A percentile compares a stretch with the other conserved stretches of the same genome.
These are phyloP conservation scores for Ramalina peruviana DNA, from an alignment of 495 filamentous ascomycete genomes.

Conservation along the genomic window DNA sequence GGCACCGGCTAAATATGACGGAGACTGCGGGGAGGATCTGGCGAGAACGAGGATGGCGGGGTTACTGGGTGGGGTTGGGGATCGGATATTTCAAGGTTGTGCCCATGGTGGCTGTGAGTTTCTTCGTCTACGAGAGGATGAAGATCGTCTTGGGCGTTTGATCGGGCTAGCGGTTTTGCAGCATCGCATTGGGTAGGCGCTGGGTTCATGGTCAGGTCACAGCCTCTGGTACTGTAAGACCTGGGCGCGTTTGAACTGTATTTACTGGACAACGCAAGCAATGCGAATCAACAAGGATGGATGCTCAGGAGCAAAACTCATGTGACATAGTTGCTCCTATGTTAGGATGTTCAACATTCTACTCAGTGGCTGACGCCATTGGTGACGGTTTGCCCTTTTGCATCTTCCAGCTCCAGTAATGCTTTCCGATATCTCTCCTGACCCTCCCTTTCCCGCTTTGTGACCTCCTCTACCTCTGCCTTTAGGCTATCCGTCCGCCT, in stretches of 20 bases:
- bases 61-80: conserved; percentile 84
- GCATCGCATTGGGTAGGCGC: neutral
- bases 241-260: too few species aligned
- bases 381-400: conserved; percentile 22
- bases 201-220: too few species aligned
- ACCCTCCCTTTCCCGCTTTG: conserved; percentile 72
- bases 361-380: conserved; percentile 7
- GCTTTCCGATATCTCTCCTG: conserved; percentile 69
- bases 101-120: conserved; percentile 73
- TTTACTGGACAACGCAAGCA: too few species aligned
- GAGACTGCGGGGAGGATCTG: conserved; percentile 68
- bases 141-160: conserved; percentile 30
- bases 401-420: conserved; percentile 62
- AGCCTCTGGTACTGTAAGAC: too few species aligned
- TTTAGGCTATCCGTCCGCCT: conserved; percentile 61
- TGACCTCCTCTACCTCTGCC: conserved; percentile 72
- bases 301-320: too few species aligned
- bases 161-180: conserved; percentile 65
- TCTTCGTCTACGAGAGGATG: conserved; percentile 57
- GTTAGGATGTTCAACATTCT: too few species aligned
- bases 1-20: conserved; percentile 56
- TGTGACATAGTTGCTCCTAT: too few species aligned
- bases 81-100: conserved; percentile 94
- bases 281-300: too few species aligned
- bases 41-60: conserved; percentile 57